Evolutionary conservation across 1,284 basidiomycete genomes (phyloP).

Genomic region (Volvariella surrecta): DNA sequence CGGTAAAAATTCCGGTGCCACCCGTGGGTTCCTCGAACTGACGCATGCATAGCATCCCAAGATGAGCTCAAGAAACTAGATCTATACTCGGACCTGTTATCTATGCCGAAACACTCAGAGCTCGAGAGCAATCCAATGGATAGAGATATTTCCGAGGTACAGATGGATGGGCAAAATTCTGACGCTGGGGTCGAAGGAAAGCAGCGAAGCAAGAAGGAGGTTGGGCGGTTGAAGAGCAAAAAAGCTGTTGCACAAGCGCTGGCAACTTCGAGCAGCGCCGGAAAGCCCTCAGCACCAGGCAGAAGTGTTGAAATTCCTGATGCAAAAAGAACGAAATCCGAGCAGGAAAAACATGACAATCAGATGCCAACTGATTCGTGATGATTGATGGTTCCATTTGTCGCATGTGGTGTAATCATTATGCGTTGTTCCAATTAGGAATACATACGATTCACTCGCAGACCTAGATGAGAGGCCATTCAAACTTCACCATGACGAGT

Average conservation of each 20-base stretch:
- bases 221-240: slow-evolving; percentile 45
- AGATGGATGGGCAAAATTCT: neutral
- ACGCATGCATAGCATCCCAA: slow-evolving; percentile 30
- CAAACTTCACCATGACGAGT: too few relatives aligned
- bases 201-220: slow-evolving; percentile 28
- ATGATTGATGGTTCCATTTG: too few relatives aligned
- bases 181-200: slow-evolving; percentile 1
- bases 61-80: slow-evolving; percentile 46
- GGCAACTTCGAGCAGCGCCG: slow-evolving; percentile 12
- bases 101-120: slow-evolving; percentile 53
- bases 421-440: too few relatives aligned
- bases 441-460: too few relatives aligned
- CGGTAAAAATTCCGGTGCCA: slow-evolving; percentile 21
- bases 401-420: too few relatives aligned
- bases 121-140: slow-evolving; percentile 24
- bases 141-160: slow-evolving; percentile 13
- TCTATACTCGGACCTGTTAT: slow-evolving; percentile 48
- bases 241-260: slow-evolving; percentile 27
- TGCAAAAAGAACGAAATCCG: slow-evolving; percentile 22
- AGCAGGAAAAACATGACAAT: slow-evolving; percentile 9
- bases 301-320: slow-evolving; percentile 16
- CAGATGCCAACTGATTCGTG: neutral
- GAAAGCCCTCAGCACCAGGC: slow-evolving; percentile 8
- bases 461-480: too few relatives aligned
- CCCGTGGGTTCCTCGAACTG: slow-evolving; percentile 1